Conservation (phyloP, 2,329 filamentous ascomycete genomes). For the Stromatinia cepivora region DNA sequence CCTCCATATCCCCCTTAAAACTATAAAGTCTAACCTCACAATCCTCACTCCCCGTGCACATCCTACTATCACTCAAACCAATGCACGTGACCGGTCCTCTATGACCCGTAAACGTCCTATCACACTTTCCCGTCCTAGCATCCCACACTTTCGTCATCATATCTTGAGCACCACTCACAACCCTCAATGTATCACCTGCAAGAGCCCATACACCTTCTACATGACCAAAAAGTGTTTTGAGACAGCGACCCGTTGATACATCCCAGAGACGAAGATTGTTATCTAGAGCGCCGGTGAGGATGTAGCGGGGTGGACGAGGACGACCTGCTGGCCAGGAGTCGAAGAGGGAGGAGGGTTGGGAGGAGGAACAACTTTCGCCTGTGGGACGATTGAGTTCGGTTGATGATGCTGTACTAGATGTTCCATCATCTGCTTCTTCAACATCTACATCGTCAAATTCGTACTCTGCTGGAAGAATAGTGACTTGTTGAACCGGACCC, state of each 20-base stretch:
- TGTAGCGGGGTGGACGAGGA: constrained; percentile 80
- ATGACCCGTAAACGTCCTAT: constrained; percentile 89
- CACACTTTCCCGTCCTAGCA: constrained; percentile 84
- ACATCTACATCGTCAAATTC: constrained; percentile 75
- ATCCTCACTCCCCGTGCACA: constrained; percentile 92
- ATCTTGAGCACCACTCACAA: constrained; percentile 89
- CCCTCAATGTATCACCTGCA: constrained; percentile 81
- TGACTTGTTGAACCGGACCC: constrained; percentile 89
- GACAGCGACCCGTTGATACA: constrained; percentile 74
- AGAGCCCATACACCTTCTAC: constrained; percentile 95
- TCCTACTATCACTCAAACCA: constrained; percentile 81
- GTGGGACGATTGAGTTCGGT: constrained; percentile 14
- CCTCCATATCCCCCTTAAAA: constrained; percentile 48
- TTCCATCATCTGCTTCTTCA: constrained; percentile 56
- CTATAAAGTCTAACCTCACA: constrained; percentile 85
- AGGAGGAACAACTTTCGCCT: constrained; percentile 12
- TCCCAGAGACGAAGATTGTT: constrained; percentile 93
- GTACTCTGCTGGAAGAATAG: constrained; percentile 82
- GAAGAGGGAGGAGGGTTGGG: constrained; percentile 31
- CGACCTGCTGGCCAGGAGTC: constrained; percentile 64
- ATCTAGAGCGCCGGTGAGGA: constrained; percentile 89
- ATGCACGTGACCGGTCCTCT: constrained; percentile 90
- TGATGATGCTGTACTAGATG: constrained; percentile 34
- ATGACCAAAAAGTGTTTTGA: constrained; percentile 94
- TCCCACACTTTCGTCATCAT: constrained; percentile 97